Conservation (phyloP, 176 grass and related monocot genomes). For the Rhynchospora tenuis region DNA sequence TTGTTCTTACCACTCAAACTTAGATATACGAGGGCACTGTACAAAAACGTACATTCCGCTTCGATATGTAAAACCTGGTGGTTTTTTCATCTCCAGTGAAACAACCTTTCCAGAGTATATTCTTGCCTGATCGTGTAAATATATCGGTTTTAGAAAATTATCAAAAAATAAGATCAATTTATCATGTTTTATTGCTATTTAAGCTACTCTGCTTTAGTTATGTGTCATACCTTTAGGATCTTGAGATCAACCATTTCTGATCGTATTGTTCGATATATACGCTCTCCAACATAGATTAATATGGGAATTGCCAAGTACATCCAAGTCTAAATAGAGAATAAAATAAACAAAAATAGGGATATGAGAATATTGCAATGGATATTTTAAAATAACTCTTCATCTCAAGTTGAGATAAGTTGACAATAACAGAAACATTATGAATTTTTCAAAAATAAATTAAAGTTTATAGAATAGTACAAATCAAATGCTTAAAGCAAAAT, state of each 20-base stretch:
- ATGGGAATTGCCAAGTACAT: constrained; percentile 58
- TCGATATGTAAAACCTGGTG: constrained; percentile 35
- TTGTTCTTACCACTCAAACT: constrained; percentile 49
- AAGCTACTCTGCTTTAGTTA: background rate
- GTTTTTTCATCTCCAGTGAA: constrained; percentile 49
- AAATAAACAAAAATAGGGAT: background rate
- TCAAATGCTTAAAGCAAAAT: background rate
- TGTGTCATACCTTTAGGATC: constrained; percentile 33
- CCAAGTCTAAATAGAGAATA: constrained; percentile 46
- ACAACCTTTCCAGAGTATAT: constrained; percentile 54
- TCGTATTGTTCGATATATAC: constrained; percentile 39
- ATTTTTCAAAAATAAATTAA: background rate
- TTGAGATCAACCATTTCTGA: constrained; percentile 39
- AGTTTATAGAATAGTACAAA: background rate
- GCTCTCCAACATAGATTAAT: constrained; percentile 45
- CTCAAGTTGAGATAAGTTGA: background rate
- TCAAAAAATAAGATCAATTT: background rate
- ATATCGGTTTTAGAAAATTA: background rate
- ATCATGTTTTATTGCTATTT: background rate
- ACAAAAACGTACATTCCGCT: constrained; percentile 74
- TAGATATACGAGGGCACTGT: constrained; percentile 54
- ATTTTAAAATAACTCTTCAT: background rate
- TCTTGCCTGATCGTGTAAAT: constrained; percentile 30
- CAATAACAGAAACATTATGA: background rate
- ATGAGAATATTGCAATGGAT: background rate